phyloP scores from a whole-genome alignment of 139 green algal species.

The Haematococcus sp. region DNA sequence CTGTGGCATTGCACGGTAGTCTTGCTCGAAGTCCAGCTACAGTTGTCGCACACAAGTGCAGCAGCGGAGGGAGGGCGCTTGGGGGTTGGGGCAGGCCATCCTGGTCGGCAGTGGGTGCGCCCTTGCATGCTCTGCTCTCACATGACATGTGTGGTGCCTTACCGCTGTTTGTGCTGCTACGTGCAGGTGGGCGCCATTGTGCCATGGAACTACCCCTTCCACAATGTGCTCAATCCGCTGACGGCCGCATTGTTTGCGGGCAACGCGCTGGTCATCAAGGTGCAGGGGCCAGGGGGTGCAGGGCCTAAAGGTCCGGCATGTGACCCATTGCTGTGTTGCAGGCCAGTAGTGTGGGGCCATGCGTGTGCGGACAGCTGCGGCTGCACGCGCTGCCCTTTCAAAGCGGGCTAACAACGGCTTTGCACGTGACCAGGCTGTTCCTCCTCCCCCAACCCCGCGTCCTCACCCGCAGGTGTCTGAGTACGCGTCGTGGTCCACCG shows the following conservation, averaged over 20 bases:
- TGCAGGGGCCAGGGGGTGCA: conserved; percentile 10
- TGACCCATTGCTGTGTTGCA: too few relatives aligned
- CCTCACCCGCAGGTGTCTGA: conserved; percentile 75
- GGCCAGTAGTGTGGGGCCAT: too few relatives aligned
- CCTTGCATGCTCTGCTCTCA: too few relatives aligned
- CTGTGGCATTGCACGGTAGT: too few relatives aligned
- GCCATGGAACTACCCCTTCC: conserved; percentile 99
- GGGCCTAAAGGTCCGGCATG: too few relatives aligned
- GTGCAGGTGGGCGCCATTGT: conserved; percentile 91
- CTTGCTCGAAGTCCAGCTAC: too few relatives aligned
- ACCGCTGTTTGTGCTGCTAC: neutral
- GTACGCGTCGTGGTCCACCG: conserved; percentile 83
- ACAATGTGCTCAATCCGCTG: conserved; percentile 98
- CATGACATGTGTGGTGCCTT: neutral
- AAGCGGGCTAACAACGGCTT: neutral
- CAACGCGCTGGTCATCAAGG: conserved; percentile 95
- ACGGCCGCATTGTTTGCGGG: conserved; percentile 90
- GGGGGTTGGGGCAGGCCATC: too few relatives aligned
- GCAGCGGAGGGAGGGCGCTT: neutral
- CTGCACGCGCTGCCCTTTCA: too few relatives aligned
- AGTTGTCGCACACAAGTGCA: neutral
- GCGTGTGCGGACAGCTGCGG: too few relatives aligned
- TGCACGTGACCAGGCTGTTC: neutral
- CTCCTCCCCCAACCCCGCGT: neutral
- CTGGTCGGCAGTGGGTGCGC: too few relatives aligned